Evolutionary conservation across 371 early-diverging fungal genomes (phyloP).

Genomic region (Mucor ambiguus): DNA sequence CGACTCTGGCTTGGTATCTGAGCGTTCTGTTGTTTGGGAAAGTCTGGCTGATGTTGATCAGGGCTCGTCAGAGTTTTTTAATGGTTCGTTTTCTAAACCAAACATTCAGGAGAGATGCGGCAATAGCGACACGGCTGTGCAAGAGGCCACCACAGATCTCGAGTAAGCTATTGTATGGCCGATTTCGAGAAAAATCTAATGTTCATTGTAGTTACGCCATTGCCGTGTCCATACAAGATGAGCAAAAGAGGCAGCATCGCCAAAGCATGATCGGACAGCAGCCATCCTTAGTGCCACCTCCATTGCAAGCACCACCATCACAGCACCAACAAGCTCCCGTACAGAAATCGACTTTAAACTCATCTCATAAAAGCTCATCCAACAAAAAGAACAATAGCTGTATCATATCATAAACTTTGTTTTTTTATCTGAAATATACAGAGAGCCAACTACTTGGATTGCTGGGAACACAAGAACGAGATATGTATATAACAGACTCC

Average conservation of each 20-base stretch:
- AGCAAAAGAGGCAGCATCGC: not conserved
- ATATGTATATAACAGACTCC: not conserved
- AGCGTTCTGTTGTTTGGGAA: constrained; percentile 77
- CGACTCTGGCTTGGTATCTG: constrained; percentile 78
- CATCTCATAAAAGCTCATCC: not conserved
- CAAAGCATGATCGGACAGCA: not conserved
- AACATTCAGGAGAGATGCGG: constrained; percentile 19
- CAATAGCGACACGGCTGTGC: constrained; percentile 19
- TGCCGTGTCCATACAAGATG: constrained; percentile 22
- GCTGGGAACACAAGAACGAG: not conserved
- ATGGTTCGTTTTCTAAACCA: constrained; percentile 57
- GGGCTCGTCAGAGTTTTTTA: constrained; percentile 64
- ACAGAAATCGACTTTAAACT: not conserved
- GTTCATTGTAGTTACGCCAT: constrained; percentile 16
- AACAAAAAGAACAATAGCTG: constrained; percentile 9
- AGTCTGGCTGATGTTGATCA: constrained; percentile 72
- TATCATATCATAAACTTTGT: constrained; percentile 2
- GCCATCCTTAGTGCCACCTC: not conserved
- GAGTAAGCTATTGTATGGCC: constrained; percentile 27
- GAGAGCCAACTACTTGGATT: not conserved
- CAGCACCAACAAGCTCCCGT: not conserved
- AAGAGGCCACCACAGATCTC: constrained; percentile 32
- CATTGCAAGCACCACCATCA: not conserved
- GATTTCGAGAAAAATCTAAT: not conserved
- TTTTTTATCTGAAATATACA: not conserved